Evolutionary conservation across 148 eudicot genomes (phyloP).

Genomic region (Amaranthus hypochondriacus): DNA sequence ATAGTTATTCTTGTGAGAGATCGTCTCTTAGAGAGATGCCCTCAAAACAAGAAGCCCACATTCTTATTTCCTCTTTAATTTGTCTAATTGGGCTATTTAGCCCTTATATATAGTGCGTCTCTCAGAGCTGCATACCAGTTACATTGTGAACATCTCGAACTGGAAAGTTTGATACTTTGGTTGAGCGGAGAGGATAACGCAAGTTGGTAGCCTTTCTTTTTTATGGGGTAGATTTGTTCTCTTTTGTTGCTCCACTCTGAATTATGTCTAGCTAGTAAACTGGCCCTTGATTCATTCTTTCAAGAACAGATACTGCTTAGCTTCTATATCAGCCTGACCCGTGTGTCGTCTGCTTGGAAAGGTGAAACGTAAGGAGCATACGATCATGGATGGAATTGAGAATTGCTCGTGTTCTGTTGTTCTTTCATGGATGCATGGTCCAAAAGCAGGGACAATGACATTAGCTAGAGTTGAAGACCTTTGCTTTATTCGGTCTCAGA

Average conservation of each 20-base stretch:
- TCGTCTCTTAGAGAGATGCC: too few species aligned
- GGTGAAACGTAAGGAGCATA: slow-evolving; percentile 42
- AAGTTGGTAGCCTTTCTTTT: not conserved
- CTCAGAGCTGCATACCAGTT: not conserved
- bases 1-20: too few species aligned
- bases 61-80: too few species aligned
- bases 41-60: too few species aligned
- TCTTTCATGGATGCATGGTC: slow-evolving; percentile 57
- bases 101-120: too few species aligned
- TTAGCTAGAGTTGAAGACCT: slow-evolving; percentile 30
- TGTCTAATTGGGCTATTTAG: too few species aligned
- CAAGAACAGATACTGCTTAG: not conserved
- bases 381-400: slow-evolving; percentile 32
- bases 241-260: not conserved
- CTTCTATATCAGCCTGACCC: not conserved
- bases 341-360: slow-evolving; percentile 7
- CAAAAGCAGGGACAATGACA: slow-evolving; percentile 33
- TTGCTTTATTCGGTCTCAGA: slow-evolving; percentile 23
- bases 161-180: not conserved
- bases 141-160: not conserved
- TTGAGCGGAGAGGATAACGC: not conserved
- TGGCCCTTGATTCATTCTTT: not conserved
- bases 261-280: not conserved
- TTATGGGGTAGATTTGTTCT: not conserved
- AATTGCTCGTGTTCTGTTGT: slow-evolving; percentile 49